Evolutionary conservation across 2,329 filamentous ascomycete genomes (phyloP), one percentile per base, ranked within the genome.

Genomic region (Exophiala sp.): DNA sequence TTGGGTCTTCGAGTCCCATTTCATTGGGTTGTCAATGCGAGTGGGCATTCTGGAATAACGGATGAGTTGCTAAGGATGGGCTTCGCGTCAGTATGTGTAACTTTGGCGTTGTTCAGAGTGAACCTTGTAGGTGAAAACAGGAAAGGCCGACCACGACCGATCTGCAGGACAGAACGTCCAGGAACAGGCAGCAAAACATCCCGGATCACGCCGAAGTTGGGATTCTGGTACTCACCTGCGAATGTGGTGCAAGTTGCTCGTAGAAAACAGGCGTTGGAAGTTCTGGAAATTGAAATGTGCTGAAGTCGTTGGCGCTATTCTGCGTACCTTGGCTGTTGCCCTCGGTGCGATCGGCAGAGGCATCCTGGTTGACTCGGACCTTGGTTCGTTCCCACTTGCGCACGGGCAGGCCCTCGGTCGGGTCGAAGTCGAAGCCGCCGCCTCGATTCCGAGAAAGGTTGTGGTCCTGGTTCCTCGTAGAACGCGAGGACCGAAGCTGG

Each of bases 201-300:
- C 75, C 3, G 72, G 29, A 80, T 70, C 3, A 24, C 10, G 18
- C 16, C 35, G n/a, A 34, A 2, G 11, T 5, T 43, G 42, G 21
- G 42, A 22, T 16, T 14, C 30, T 10, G 37, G 32, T 29, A 24
- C 47, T 38, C 43, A 59, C 56, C 50, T 61, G 60, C 35, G 54
- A 56, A 38, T 52, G 51, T 29, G 83, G 78, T 0, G 86, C 79
- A 8, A 96, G 73, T 24, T 95, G 75, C 50, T 85, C 79, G 23
- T 81, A 86, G 65, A 95, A 91, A 61, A 86, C 86, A 32, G 91
- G 91, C 87, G 96, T 91, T 38, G 87, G 83, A 14, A 88, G 77
- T 64, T 95, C 90, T 41, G 82, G 83, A 79, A 85, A 91, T 45
- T 80, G 74, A 64, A 85, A 80, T n/a, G n/a, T n/a, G n/a, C n/a